Conservation (phyloP, 192 early-diverging fungal genomes). For the Linnemannia zychae region DNA sequence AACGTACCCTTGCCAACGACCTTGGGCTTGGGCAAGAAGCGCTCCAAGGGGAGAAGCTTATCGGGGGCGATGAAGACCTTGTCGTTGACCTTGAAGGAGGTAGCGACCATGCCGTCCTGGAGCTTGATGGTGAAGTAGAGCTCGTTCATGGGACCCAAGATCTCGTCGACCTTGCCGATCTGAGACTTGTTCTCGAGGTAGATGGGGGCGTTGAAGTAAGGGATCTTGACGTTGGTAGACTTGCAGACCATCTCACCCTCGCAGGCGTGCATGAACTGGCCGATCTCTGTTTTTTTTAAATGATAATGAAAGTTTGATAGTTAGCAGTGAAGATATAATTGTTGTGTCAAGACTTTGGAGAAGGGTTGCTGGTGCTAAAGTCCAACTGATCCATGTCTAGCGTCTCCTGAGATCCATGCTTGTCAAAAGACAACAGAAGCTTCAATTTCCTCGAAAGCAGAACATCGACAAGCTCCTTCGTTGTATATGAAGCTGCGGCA, state of each 20-base stretch:
- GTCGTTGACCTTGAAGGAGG: constrained; percentile 91
- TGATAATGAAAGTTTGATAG: not conserved
- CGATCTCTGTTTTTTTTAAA: constrained; percentile 73
- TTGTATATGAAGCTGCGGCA: too few relatives aligned
- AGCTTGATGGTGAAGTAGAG: constrained; percentile 98
- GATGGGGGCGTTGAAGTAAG: constrained; percentile 99
- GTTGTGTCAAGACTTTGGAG: not conserved
- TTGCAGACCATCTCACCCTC: constrained; percentile 98
- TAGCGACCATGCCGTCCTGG: constrained; percentile 91
- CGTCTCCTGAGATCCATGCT: too few relatives aligned
- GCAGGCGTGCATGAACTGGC: constrained; percentile 92
- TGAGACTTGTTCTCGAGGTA: constrained; percentile 98
- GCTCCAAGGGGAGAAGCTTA: constrained; percentile 94
- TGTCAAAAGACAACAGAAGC: too few relatives aligned
- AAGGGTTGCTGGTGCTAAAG: too few relatives aligned
- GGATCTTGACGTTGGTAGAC: constrained; percentile 91
- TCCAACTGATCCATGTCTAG: too few relatives aligned
- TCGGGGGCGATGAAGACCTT: constrained; percentile 95
- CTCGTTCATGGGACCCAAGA: constrained; percentile 97
- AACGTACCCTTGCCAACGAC: constrained; percentile 70
- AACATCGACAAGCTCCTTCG: too few relatives aligned
- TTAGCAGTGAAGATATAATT: not conserved
- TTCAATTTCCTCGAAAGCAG: too few relatives aligned
- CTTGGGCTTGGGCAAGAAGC: constrained; percentile 97
- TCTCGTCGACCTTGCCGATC: constrained; percentile 99